Percentiles rank a stretch among this genome's conserved stretches.
These are phyloP conservation scores for Candida sithepensis DNA, from an alignment of 805 yeast species.

Conservation along the genomic window DNA sequence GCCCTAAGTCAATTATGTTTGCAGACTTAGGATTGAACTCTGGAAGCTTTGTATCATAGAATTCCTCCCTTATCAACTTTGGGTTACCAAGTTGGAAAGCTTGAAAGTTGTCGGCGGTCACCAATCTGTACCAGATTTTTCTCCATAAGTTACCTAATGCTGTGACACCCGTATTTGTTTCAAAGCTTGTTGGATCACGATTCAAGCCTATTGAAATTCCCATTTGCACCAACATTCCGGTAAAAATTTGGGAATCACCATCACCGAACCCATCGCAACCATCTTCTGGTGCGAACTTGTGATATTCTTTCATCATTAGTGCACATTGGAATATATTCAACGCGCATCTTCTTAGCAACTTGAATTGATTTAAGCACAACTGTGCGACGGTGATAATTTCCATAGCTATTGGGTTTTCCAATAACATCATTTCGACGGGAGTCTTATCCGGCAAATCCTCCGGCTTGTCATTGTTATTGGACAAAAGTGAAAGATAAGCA, in stretches of 20 bases:
- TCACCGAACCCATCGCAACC: constrained; percentile 54
- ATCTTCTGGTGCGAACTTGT: constrained; percentile 48
- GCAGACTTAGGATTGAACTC: constrained; percentile 32
- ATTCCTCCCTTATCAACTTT: constrained; percentile 33
- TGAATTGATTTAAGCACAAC: constrained; percentile 53
- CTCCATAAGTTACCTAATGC: constrained; percentile 45
- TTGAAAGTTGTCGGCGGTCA: constrained; percentile 43
- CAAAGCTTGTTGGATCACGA: constrained; percentile 58
- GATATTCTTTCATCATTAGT: constrained; percentile 47
- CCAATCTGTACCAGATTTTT: constrained; percentile 54
- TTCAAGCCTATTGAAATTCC: constrained; percentile 64
- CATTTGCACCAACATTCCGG: constrained; percentile 61
- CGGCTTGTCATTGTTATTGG: constrained; percentile 21
- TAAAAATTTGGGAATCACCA: constrained; percentile 52
- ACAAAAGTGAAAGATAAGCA: constrained; percentile 38
- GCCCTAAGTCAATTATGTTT: constrained; percentile 33
- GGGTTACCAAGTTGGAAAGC: constrained; percentile 48
- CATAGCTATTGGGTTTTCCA: constrained; percentile 43
- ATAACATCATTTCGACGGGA: constrained; percentile 34
- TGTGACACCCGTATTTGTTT: constrained; percentile 6
- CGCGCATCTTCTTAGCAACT: constrained; percentile 44
- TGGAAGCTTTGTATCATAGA: constrained; percentile 53
- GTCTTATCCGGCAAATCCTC: constrained; percentile 18
- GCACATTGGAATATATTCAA: constrained; percentile 54
- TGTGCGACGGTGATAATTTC: constrained; percentile 48